Base-by-base conservation (phyloP, 1,284 basidiomycete genomes). In the Bondarzewia mesenterica region DNA sequence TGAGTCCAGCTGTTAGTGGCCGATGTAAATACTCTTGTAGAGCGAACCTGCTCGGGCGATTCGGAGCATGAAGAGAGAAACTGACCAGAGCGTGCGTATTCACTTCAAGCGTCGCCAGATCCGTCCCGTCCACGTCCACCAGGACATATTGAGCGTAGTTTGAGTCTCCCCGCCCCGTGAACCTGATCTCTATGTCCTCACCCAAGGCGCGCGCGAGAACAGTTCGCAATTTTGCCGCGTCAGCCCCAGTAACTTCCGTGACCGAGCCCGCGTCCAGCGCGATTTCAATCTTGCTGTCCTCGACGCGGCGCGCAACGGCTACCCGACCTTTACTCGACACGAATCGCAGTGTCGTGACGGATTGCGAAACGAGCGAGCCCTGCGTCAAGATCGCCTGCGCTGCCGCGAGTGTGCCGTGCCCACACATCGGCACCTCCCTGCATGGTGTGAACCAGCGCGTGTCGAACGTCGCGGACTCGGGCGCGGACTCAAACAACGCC, bases 321-420 rank as follows among this genome's bases (percentile, higher is more conserved):
- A 52, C 50, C 40, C 37, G 22, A 5, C 41, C 52, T 47, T 16
- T 36, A 18, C 8, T 56, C 49, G 37, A 65, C 50, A 62, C 58
- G 52, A 77, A 74, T 12, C 64, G 59, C 36, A 77, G 57, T 3
- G 57, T 52, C 2, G 63, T 54, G 1, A 66, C 61, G 3, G 56
- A 53, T 7, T 56, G 47, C 6, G 57, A 43, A 5, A 63, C 58
- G n/a, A 57, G 53, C 47, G 53, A 57, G 0, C 57, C 57, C 4
- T 60, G 50, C 1, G 60, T 55, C 50, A 79, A 73, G 7, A 80
- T 52, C 5, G 63, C 62, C 41, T 66, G 62, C 0, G 71, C 66
- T 4, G 73, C 63, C 0, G 74, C 76, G 26, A 80, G 56, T 1
- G 73, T 71, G 3, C 63, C 78, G 54, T 79, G 78, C 22, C 77